These are phyloP conservation scores for Populus euphratica DNA, from an alignment of 345 rosid species.

Conservation along the genomic window DNA sequence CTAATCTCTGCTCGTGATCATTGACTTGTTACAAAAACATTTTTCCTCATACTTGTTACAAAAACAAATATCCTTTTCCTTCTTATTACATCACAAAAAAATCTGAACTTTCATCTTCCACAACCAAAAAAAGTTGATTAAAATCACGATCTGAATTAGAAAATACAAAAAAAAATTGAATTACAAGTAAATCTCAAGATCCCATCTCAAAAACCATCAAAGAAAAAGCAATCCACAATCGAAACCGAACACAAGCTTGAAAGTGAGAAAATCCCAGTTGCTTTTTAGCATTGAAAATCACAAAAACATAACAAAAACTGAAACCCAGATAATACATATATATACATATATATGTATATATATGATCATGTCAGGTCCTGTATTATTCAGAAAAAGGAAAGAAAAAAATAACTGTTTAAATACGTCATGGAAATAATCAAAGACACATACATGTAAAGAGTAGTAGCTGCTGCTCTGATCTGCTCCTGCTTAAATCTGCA, in stretches of 20 bases:
- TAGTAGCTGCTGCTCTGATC: background rate
- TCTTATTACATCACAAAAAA: background rate
- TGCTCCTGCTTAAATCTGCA: background rate
- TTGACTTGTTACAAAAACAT: background rate
- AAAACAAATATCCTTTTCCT: background rate
- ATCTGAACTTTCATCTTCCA: background rate
- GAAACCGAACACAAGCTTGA: background rate
- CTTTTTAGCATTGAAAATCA: background rate
- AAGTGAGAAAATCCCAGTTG: background rate
- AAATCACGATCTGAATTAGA: background rate
- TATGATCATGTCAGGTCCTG: background rate
- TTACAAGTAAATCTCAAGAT: background rate
- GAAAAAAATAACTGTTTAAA: background rate
- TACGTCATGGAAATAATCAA: background rate
- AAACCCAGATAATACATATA: background rate
- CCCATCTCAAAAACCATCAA: slow-evolving; percentile 6
- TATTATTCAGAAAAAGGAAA: background rate
- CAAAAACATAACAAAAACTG: background rate
- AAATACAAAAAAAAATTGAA: background rate
- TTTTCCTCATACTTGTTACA: no score
- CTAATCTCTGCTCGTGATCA: background rate
- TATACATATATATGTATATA: background rate
- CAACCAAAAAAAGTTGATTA: background rate
- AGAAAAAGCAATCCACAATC: background rate
- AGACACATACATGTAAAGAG: background rate